Evolutionary conservation across 1,284 basidiomycete genomes (phyloP).

Genomic region (Cutaneotrichosporon dermatis): DNA sequence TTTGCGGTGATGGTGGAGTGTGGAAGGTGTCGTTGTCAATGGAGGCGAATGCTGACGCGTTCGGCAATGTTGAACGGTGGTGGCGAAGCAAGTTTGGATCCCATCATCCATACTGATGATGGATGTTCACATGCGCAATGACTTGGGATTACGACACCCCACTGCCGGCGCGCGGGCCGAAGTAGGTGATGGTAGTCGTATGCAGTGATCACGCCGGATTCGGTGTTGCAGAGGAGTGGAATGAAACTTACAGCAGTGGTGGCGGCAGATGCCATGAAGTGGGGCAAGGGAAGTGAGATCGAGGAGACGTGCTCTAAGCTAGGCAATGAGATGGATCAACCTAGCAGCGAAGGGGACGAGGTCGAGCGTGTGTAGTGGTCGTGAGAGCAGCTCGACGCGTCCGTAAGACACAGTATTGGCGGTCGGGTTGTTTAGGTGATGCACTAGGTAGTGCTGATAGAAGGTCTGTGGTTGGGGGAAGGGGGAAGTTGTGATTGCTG

Average conservation of each 20-base stretch:
- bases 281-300: neutral
- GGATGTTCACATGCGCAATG: constrained; percentile 9
- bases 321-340: neutral
- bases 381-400: neutral
- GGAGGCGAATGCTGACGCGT: neutral
- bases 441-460: too few relatives aligned
- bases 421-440: too few relatives aligned
- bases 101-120: too few relatives aligned
- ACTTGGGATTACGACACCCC: too few relatives aligned
- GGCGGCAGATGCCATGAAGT: neutral
- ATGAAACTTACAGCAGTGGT: neutral
- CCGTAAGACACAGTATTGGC: neutral
- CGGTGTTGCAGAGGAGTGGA: neutral
- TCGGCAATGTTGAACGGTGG: neutral
- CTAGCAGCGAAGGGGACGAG: neutral
- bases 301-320: neutral
- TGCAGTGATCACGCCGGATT: too few relatives aligned
- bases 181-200: neutral
- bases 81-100: neutral
- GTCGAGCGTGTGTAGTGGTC: too few relatives aligned
- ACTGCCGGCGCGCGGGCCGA: too few relatives aligned
- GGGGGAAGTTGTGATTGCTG: too few relatives aligned
- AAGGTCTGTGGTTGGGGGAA: too few relatives aligned
- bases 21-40: neutral
- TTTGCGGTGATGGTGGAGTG: neutral